Evolutionary conservation across 495 filamentous ascomycete species (phyloP), one percentile per base, ranked within the genome.

Genomic region (Penicillium maclennaniae): DNA sequence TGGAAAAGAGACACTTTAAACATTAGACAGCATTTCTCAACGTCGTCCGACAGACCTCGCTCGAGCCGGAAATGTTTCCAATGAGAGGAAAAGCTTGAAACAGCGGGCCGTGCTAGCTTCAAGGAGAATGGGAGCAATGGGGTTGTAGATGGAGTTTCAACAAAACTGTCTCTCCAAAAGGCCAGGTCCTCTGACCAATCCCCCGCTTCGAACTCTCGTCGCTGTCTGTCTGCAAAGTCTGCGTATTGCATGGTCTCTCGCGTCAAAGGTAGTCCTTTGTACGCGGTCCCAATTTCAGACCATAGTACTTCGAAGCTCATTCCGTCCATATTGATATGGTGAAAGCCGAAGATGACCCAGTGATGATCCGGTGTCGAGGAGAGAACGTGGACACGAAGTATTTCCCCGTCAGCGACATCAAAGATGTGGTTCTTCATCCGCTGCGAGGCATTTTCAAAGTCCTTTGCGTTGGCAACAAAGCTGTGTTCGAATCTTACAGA

Each of bases 281-380:
- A 79, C 2, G 56, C 65, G 23, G 62, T 62, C 15, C 71, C 58
- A 0, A 81, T 51, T n/a, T 80, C 74, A 0, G 55, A 50, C 20
- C 73, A 61, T 10, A 59, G 17, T 1, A 73, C 48, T 31, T 75
- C 58, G 7, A 72, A 67, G 43, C 73, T 72, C 16, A 73, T 55
- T 0, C 74, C 76, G 49, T 82, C 79, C 61, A 80, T 75, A 37
- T 61, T 51, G 51, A 82, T 79, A 47, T 82, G 79, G 31, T 77
- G 73, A 45, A 66, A 75, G 12, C 51, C 55, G 23, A 74, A 38
- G 1, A 77, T 31, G 0, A 75, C 43, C 54, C 61, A 69, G 45
- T 73, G 61, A 4, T 43, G 36, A 7, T 49, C 50, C 2, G 49
- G 36, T 0, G 44, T 43, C 3, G 61, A 23, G 0, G 60, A 55